Base-by-base conservation (phyloP, 2,329 filamentous ascomycete species). In the Macrophomina phaseolina region DNA sequence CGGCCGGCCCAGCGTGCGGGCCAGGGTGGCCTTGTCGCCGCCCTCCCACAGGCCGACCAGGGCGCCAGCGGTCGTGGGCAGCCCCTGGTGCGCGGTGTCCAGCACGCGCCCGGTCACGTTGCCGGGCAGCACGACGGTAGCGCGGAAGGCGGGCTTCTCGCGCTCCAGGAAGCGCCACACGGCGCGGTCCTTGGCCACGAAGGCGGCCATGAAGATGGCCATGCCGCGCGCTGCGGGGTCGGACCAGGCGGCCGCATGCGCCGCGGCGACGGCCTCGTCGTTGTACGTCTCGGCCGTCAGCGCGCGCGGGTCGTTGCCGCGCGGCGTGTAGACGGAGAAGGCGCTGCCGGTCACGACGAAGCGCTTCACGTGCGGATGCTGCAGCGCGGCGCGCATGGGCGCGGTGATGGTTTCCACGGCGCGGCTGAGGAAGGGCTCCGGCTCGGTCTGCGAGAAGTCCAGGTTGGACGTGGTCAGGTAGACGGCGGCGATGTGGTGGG, bases 121-220 rank as follows among this genome's bases (percentile, higher is more conserved):
- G 5, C 28, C 58, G 1, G 68, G 65, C 28, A 70, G 64, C 7
- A 71, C 56, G 11, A 67, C 65, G 49, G 70, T 68, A 28, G 70
- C 42, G 5, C 62, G 55, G 42, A 70, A 71, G 1, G 66, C 63
- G 28, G 66, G 68, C 60, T 40, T 18, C 34, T 68, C 42, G 40
- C 67, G 38, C 6, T 45, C 8, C 16, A 66, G 40, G 62, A 67
- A 71, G 40, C 62, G 53, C 70, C 70, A 70, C 51, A 51, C 51
- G 46, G 58, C 67, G 46, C 68, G 62, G 61, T 71, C 69, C 9
- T 61, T 49, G 30, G 48, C 60, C n/a, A 65, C 63, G 92, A 95
- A 76, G 83, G 82, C 12, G 85, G 88, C 69, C 81, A 84, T 45
- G 77, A 82, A 51, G 68, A 72, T 4, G 77, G 74, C 67, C 74